Percentiles rank a stretch among this genome's conserved stretches.
Evolutionary conservation across 768 basidiomycete genomes (phyloP).

Genomic region (Cubamyces lactineus): DNA sequence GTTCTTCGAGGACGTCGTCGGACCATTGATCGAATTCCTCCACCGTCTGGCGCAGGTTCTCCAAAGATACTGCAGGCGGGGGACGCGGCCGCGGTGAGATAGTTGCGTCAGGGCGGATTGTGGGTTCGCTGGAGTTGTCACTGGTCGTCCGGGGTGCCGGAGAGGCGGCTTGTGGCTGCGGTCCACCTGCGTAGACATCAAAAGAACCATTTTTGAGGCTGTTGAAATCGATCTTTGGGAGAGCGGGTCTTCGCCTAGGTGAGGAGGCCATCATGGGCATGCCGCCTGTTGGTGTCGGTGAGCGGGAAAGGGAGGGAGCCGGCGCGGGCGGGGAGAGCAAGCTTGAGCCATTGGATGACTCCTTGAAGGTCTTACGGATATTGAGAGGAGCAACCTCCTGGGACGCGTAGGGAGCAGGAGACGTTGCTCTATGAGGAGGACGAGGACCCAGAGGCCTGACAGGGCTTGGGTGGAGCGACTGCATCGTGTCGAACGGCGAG

Average conservation of each 20-base stretch:
- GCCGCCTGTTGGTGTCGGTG: slow-evolving; percentile 29
- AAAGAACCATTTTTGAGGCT: slow-evolving; percentile 22
- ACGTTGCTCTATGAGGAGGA: slow-evolving; percentile 45
- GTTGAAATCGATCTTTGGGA: slow-evolving; percentile 36
- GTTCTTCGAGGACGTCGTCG: slow-evolving; percentile 75
- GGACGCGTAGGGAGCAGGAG: slow-evolving; percentile 40
- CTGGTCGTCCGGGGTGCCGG: slow-evolving; percentile 36
- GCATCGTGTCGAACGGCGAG: slow-evolving; percentile 30
- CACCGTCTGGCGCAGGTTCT: slow-evolving; percentile 34
- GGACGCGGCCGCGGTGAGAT: slow-evolving; percentile 42
- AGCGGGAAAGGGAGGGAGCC: slow-evolving; percentile 22
- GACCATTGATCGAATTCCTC: slow-evolving; percentile 54
- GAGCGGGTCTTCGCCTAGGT: slow-evolving; percentile 38
- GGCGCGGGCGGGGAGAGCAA: slow-evolving; percentile 24
- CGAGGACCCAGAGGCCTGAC: slow-evolving; percentile 58
- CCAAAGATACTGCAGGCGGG: slow-evolving; percentile 31
- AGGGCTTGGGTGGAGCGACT: slow-evolving; percentile 32
- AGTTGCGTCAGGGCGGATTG: slow-evolving; percentile 45
- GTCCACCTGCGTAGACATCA: slow-evolving; percentile 33
- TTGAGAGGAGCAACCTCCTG: slow-evolving; percentile 44
- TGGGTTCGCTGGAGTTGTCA: slow-evolving; percentile 44
- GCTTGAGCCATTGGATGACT: slow-evolving; percentile 36
- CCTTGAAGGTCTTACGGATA: slow-evolving; percentile 41
- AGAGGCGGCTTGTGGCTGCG: slow-evolving; percentile 23
- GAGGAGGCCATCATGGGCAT: slow-evolving; percentile 38